Base-by-base conservation (phyloP, 495 filamentous ascomycete genomes). In the Neurospora africana region DNA sequence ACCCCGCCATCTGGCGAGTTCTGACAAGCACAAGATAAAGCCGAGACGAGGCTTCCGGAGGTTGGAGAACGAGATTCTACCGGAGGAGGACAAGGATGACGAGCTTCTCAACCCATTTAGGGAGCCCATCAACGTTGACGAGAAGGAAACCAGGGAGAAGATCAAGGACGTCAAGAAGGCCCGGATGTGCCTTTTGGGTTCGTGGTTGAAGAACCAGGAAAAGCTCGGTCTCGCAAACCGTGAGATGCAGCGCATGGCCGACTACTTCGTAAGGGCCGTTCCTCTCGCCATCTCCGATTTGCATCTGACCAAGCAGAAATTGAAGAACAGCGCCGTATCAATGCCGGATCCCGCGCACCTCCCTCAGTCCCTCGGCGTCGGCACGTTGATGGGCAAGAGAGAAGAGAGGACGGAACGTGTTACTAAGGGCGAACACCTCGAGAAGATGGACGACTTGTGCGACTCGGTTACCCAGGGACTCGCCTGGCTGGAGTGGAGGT, bases 381-480 rank as follows among this genome's bases (percentile, higher is more conserved):
- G 53, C 53, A 65, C 53, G 7, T 65, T 65, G 6, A 19, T 33
- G 53, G 53, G 69, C 30, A 27, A 61, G 40, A 30, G 4, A 17
- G 11, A 8, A 27, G 53, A 65, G 53, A 65, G 15, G 27, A 30
- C 53, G 7, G 53, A 65, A 27, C 53, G 53, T 30, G 13, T 65
- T 35, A 65, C 53, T 15, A 65, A 65, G 53, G 53, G 5, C 53
- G 53, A 65, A 35, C 53, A 65, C 53, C 17, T 65, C 7, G 53
- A 65, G 27, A 65, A 65, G 27, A 65, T 97, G 74, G 95, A 98
- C 83, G 95, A 98, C 84, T 82, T 98, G 74, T 92, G 93, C 7
- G 95, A 98, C 86, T 92, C 91, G 79, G 80, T 98, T 38, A 76
- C 97, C 74, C 95, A 98, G 82, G 95, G 91, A 1, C 82, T 93